Conservation (phyloP, 2,329 filamentous ascomycete species). For the Pestalotiopsis sp. region DNA sequence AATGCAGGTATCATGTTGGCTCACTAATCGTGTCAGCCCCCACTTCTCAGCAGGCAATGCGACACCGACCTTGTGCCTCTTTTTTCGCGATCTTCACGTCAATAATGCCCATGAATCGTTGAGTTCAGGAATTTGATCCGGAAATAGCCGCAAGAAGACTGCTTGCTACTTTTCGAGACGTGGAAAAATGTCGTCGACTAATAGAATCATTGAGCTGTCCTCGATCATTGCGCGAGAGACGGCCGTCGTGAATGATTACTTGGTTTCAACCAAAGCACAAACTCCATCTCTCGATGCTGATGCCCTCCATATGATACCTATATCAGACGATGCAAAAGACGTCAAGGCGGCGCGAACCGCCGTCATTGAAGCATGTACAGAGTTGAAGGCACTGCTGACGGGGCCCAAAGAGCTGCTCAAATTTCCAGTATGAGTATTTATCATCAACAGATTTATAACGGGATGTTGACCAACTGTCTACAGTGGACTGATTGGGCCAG, state of each 20-base stretch:
- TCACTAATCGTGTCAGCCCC: no score
- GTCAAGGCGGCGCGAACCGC: slow-evolving; percentile 14
- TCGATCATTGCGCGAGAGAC: neutral
- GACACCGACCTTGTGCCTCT: no score
- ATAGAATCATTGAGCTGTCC: neutral
- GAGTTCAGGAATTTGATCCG: no score
- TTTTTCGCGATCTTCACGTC: no score
- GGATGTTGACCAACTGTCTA: neutral
- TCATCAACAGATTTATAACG: neutral
- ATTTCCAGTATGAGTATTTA: slow-evolving; percentile 10
- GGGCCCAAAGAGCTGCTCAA: slow-evolving; percentile 17
- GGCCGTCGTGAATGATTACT: neutral
- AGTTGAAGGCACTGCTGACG: slow-evolving; percentile 20
- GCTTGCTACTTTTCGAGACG: neutral
- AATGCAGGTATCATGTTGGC: no score
- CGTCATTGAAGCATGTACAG: slow-evolving; percentile 19
- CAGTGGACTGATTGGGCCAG: slow-evolving; percentile 21
- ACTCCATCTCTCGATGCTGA: neutral
- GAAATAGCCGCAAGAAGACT: no score
- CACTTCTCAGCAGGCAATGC: no score
- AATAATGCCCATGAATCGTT: no score
- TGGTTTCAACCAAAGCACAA: neutral
- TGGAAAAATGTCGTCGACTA: neutral
- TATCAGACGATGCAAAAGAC: neutral
- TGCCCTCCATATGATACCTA: neutral